These are phyloP conservation scores for Pelargonium australe DNA, from an alignment of 441 rosid species.

Conservation along the genomic window DNA sequence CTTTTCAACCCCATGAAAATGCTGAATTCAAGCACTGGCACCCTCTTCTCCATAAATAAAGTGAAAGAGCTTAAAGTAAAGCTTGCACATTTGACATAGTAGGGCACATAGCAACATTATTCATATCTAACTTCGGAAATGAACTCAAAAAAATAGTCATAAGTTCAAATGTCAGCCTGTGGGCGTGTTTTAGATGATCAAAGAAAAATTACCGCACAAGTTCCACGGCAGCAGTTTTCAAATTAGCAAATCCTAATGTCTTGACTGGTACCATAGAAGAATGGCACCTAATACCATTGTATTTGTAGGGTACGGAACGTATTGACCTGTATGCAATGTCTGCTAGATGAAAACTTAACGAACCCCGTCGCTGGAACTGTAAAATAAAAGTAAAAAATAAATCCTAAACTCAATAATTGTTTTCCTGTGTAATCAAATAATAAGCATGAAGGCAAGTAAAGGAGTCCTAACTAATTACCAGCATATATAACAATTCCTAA, in stretches of 20 bases:
- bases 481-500: not conserved
- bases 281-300: conserved; percentile 45
- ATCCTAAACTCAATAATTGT: no score
- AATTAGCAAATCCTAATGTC: conserved; percentile 36
- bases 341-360: conserved; percentile 30
- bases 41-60: not conserved
- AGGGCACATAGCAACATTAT: not conserved
- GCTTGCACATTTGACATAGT: conserved; percentile 3
- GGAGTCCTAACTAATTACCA: no score
- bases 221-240: conserved; percentile 47
- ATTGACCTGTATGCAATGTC: conserved; percentile 34
- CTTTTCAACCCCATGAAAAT: not conserved
- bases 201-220: conserved; percentile 42
- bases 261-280: conserved; percentile 41
- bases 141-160: not conserved
- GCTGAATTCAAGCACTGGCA: not conserved
- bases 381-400: conserved; percentile 17
- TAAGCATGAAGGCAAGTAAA: not conserved
- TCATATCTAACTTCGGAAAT: not conserved
- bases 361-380: conserved; percentile 35
- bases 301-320: conserved; percentile 30
- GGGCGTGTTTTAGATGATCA: not conserved
- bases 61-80: not conserved
- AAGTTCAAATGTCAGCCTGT: not conserved
- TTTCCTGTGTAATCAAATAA: no score